Percentiles rank a stretch among this genome's conserved stretches.
These are phyloP conservation scores for Mrakia blollopis DNA, from an alignment of 768 basidiomycete genomes.

Conservation along the genomic window DNA sequence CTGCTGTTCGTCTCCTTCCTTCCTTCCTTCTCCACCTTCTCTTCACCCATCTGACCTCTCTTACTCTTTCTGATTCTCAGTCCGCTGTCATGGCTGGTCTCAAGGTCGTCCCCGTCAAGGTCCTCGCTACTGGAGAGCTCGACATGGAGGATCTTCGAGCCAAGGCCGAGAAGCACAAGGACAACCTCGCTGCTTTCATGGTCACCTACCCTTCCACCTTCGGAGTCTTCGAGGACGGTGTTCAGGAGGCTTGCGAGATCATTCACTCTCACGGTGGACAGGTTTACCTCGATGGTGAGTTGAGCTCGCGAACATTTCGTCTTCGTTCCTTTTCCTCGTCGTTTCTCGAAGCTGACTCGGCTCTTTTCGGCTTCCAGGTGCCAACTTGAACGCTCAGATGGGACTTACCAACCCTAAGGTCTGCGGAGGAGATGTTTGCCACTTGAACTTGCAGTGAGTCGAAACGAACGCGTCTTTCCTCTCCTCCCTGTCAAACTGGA, in stretches of 20 bases:
- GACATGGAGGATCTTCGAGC: constrained; percentile 76
- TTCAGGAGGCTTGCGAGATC: constrained; percentile 79
- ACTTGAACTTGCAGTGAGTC: constrained; percentile 75
- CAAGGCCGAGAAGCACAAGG: constrained; percentile 87
- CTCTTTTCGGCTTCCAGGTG: constrained; percentile 40
- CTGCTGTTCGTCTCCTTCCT: constrained; percentile 50
- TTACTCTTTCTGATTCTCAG: too few species aligned
- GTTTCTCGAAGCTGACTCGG: neutral
- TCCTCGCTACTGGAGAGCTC: constrained; percentile 75
- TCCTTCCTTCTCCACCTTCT: too few species aligned
- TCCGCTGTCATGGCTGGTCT: constrained; percentile 96
- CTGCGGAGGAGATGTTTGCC: constrained; percentile 97
- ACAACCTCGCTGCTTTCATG: constrained; percentile 72
- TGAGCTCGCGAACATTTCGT: too few species aligned
- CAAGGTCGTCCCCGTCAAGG: constrained; percentile 94
- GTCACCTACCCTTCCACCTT: constrained; percentile 97
- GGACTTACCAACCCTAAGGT: constrained; percentile 79
- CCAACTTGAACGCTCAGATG: constrained; percentile 90
- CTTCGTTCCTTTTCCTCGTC: neutral
- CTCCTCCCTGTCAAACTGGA: neutral
- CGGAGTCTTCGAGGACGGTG: constrained; percentile 92
- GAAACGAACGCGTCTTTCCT: neutral
- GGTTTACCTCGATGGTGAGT: constrained; percentile 81
- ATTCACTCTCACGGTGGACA: constrained; percentile 94
- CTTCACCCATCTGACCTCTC: constrained; percentile 45